Evolutionary conservation across 108 stramenopile genomes (phyloP), one percentile per base, ranked within the genome.

Genomic region (Conticribra guillardii): DNA sequence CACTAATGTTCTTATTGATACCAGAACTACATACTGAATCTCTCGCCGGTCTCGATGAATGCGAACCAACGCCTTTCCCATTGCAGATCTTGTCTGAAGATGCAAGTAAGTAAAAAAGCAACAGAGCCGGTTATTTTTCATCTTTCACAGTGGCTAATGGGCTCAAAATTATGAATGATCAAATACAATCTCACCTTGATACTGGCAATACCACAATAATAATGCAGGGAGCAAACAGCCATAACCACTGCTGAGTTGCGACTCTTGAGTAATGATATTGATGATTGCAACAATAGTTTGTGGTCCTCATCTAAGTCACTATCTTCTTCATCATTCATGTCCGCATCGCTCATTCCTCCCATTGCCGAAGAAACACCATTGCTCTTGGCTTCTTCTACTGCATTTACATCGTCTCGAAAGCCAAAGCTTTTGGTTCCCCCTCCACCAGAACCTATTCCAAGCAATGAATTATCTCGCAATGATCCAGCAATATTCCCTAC

Each of bases 211-310:
- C 97, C 97, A 71, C 96, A 96, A 80, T 96, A 94, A 76, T 92
- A 97, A 74, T 96, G 95, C 14, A 97, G 74, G 4, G 91, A 85
- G 69, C 96, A 97, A 51, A 96, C 97, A 15, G 90, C 88, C 71
- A 99, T 73, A 4, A 99, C 99, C 16, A 99, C 98, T 27, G 91
- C 98, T 28, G 96, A 78, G 71, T 98, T 99, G 24, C 98, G 75
- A 55, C 87, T 89, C 60, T 96, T 97, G 5, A 99, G 85, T 45
- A 99, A 73, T 11, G 97, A 97, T 60, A 98, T 64, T 9, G 92
- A 78, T 4, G 93, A 91, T 23, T 76, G 67, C 17, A 99, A 81
- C 16, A 97, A 60, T 28, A 96, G 71, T 30, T 83, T 82, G 71
- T 99, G 99, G 82, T 99, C 99, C 54, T 89, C 85, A 60, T 94